Evolutionary conservation across 78 protist genomes (phyloP), one percentile per base, ranked within the genome.

Genomic region (Paulinella micropora): DNA sequence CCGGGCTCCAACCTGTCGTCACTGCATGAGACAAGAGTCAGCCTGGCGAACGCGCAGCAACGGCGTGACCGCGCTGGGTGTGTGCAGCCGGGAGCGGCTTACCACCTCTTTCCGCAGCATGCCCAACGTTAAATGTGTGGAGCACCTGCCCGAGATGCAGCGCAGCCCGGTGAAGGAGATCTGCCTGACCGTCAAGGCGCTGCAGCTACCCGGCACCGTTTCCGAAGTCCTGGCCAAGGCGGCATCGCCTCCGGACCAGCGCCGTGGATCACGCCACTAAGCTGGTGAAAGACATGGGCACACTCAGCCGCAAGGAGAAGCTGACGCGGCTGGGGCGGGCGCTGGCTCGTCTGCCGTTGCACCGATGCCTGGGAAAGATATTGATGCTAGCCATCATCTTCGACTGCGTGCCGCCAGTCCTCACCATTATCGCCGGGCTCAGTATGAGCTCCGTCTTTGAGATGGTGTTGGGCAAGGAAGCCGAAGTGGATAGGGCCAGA

Each of bases 31-130:
- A 82, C 64, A 1, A 91, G 0, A 1, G 37, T 23, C 34, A 0
- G 82, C 39, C 88, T 38, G 3, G 96, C 97, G 1, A 87, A 95
- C 31, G 96, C 96, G 1, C 86, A 94, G 64, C 99, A 97, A 87
- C 87, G 99, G 0, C 90, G 94, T 0, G 99, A 98, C n/a, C 92
- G 99, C 0, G 99, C 99, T 0, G 99, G 99, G n/a, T 91, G 97
- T 32, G 95, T 91, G 77, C 86, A 92, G 31, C 91, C 96, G 2
- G 96, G 85, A 29, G 85, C 23, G 34, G 85, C 85, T 37, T 93
- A 87, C 84, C 91, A 79, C 85, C 85, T 79, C 39, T 9, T 38
- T 64, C 0, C 87, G n/a, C 3, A 4, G 28, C 85, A 79, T n/a
- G 23, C 39, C 29, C 84, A 38, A 1, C 88, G 83, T 37, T 6